These are phyloP conservation scores for Arxiozyma bovina DNA, from an alignment of 1,139 yeast genomes.

Conservation along the genomic window DNA sequence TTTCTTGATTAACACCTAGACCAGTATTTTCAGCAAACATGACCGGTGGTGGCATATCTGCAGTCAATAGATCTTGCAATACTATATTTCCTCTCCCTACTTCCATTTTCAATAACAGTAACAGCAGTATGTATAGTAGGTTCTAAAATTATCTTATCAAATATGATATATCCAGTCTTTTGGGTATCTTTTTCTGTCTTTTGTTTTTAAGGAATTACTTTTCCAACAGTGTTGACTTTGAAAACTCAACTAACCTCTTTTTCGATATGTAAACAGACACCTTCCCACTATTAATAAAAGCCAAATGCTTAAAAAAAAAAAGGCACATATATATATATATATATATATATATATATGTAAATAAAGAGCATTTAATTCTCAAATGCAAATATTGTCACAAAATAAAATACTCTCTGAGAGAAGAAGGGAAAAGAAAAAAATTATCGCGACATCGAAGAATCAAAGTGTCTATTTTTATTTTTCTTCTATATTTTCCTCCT, in stretches of 20 bases:
- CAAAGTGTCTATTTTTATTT: too few species aligned
- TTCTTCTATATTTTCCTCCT: too few species aligned
- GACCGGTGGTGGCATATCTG: constrained; percentile 1
- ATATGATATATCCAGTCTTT: background rate
- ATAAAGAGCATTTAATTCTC: background rate
- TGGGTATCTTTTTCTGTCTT: background rate
- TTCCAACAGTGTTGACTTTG: background rate
- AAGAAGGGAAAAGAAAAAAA: background rate
- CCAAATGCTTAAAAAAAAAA: background rate
- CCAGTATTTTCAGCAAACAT: background rate
- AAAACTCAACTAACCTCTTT: background rate
- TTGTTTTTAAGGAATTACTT: background rate
- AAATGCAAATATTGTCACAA: background rate
- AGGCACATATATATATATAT: background rate
- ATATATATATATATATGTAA: background rate
- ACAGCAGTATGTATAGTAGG: background rate
- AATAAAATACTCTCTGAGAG: background rate
- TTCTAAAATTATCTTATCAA: background rate
- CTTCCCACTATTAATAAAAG: background rate
- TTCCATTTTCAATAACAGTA: constrained; percentile 1
- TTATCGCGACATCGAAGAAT: too few species aligned
- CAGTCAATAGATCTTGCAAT: constrained; percentile 1
- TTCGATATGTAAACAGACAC: background rate
- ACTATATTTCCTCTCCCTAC: constrained; percentile 5
- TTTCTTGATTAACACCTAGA: background rate